These are phyloP conservation scores for Theobroma grandiflorum DNA, from an alignment of 441 rosid species.

Conservation along the genomic window DNA sequence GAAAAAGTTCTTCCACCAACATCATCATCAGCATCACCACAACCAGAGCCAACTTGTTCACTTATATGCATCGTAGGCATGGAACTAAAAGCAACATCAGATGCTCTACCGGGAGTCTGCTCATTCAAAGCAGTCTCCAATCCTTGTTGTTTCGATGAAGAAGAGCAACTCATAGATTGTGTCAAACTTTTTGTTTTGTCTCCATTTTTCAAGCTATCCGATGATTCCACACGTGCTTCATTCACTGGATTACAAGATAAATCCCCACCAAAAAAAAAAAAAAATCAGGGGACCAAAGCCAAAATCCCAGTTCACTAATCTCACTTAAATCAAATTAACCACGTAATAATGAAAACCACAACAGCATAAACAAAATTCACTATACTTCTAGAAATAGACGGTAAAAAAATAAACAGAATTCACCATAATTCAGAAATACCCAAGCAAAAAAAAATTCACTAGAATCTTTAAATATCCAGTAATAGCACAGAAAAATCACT, in stretches of 20 bases:
- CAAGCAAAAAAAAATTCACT: background rate
- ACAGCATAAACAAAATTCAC: conserved; percentile 1
- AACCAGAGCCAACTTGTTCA: conserved; percentile 34
- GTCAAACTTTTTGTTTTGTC: conserved; percentile 41
- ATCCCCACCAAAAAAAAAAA: background rate
- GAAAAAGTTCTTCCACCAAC: conserved; percentile 42
- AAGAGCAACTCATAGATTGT: conserved; percentile 31
- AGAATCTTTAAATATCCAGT: background rate
- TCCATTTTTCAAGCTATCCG: conserved; percentile 38
- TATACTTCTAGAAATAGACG: background rate
- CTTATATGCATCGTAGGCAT: conserved; percentile 68
- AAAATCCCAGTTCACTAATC: background rate
- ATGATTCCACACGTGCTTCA: conserved; percentile 51
- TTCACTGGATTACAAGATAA: conserved; percentile 44
- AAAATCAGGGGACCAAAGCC: background rate
- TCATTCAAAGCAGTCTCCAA: conserved; percentile 34
- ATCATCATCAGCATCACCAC: conserved; percentile 26
- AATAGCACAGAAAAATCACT: background rate
- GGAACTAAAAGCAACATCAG: conserved; percentile 58
- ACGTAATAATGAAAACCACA: background rate
- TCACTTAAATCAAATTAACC: background rate
- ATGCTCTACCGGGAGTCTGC: conserved; percentile 40
- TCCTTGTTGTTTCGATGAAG: conserved; percentile 40
- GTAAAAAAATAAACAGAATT: background rate
- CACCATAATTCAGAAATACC: background rate